Evolutionary conservation across 2,329 filamentous ascomycete genomes (phyloP).

Genomic region (Colletotrichum musicola): DNA sequence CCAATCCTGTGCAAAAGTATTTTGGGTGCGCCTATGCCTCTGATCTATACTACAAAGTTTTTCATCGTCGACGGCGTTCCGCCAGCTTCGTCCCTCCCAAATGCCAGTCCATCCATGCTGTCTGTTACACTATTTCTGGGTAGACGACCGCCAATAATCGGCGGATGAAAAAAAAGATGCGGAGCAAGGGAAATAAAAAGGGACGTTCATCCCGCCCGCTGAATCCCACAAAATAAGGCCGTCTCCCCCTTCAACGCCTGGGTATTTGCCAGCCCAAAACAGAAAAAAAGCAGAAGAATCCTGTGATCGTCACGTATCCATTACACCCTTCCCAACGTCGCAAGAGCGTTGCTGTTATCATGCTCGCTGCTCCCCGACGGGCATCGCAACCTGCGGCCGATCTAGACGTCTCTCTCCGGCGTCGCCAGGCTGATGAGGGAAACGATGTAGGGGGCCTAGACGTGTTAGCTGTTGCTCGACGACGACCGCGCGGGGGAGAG

Average conservation of each 20-base stretch:
- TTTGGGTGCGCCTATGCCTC: not conserved
- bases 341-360: too few species aligned
- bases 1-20: not conserved
- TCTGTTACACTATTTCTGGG: too few species aligned
- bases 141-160: not conserved
- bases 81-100: not conserved
- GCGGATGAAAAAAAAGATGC: not conserved
- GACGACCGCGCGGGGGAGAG: not conserved
- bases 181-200: too few species aligned
- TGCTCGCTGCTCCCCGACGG: too few species aligned
- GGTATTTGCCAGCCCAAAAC: slow-evolving; percentile 38
- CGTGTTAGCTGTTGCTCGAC: slow-evolving; percentile 2
- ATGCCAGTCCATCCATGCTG: not conserved
- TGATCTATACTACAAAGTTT: not conserved
- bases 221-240: slow-evolving; percentile 8
- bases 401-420: slow-evolving; percentile 27
- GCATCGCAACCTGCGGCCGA: not conserved
- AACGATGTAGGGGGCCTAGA: slow-evolving; percentile 28
- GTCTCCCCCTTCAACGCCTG: slow-evolving; percentile 32
- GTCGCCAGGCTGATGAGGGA: slow-evolving; percentile 30
- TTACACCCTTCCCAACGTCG: not conserved
- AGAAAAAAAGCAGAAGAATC: slow-evolving; percentile 5
- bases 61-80: not conserved
- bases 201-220: not conserved
- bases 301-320: not conserved